Evolutionary conservation across 2,329 filamentous ascomycete species (phyloP), one percentile per base, ranked within the genome.

Genomic region (Fusarium domesticum): DNA sequence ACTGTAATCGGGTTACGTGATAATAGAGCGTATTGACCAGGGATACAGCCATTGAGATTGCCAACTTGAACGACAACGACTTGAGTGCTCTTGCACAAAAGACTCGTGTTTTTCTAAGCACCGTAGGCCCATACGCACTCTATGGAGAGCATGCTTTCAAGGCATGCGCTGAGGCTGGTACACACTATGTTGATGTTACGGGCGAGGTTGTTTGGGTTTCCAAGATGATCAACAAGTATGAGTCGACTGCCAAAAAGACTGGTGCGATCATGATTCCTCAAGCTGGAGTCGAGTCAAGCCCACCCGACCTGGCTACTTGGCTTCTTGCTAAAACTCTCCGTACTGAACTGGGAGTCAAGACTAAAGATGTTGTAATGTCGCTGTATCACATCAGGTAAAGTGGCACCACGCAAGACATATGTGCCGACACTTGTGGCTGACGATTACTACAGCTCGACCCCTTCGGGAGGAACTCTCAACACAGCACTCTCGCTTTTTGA

Each of bases 381-480:
- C 57, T 78, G 20, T 65, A 75, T 45, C 66, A 59, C 3, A 43
- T 76, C 15, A 65, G 60, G 70, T 73, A 51, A 37, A 69, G 51
- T 10, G 2, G 37, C 35, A 30, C 16, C 14, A 6, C 6, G 10
- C 17, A n/a, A 37, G 23, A 28, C 11, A n/a, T 8, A 10, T 18
- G 1, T 7, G 6, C 14, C 42, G 3, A 19, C 12, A 15, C 19
- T 20, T 18, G 14, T 16, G 17, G 16, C 47, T 58, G 30, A 60
- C 19, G 7, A 17, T 28, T 20, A 18, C 39, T 8, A 14, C 30
- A 64, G 61, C 19, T 50, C 57, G 42, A 57, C 66, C 2, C 75
- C 80, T 3, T 85, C 82, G 2, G 83, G 83, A n/a, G 83, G 83
- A 36, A 84, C 87, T 2, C 67, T 91, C 5, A 74, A 79, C 25